phyloP scores from a whole-genome alignment of 176 grass and related monocot species.

The Alloteropsis semialata region DNA sequence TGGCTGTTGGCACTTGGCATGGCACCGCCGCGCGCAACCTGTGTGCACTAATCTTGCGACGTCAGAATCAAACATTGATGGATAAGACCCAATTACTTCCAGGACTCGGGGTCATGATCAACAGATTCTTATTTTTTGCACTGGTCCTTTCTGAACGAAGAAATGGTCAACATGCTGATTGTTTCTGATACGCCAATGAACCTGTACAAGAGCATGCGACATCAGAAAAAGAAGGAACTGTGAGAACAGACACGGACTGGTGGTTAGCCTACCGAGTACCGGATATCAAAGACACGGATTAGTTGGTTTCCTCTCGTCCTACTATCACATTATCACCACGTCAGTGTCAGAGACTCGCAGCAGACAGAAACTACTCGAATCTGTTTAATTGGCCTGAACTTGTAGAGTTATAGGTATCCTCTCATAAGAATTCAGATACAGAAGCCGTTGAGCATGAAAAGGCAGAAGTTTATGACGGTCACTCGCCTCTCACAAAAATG shows the following conservation, averaged over 20 bases:
- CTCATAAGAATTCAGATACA: background rate
- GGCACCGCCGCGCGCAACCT: no score
- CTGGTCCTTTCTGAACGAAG: background rate
- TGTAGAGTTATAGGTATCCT: background rate
- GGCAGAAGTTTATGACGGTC: background rate
- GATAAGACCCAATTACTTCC: no score
- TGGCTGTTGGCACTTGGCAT: no score
- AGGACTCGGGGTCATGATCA: background rate
- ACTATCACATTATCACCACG: background rate
- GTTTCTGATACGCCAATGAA: background rate
- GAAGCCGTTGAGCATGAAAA: background rate
- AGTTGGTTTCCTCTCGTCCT: background rate
- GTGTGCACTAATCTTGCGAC: no score
- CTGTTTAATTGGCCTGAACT: background rate
- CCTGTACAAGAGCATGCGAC: background rate
- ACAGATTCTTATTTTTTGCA: background rate
- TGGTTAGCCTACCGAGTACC: constrained; percentile 28
- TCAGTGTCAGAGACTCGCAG: background rate
- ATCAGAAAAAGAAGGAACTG: background rate
- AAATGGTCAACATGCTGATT: background rate
- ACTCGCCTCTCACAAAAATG: background rate
- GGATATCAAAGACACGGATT: background rate
- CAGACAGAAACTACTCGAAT: background rate
- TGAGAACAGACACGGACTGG: background rate
- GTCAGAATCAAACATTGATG: no score